Evolutionary conservation across 2,329 filamentous ascomycete genomes (phyloP), one percentile per base, ranked within the genome.

Genomic region (Penicillium sp.): DNA sequence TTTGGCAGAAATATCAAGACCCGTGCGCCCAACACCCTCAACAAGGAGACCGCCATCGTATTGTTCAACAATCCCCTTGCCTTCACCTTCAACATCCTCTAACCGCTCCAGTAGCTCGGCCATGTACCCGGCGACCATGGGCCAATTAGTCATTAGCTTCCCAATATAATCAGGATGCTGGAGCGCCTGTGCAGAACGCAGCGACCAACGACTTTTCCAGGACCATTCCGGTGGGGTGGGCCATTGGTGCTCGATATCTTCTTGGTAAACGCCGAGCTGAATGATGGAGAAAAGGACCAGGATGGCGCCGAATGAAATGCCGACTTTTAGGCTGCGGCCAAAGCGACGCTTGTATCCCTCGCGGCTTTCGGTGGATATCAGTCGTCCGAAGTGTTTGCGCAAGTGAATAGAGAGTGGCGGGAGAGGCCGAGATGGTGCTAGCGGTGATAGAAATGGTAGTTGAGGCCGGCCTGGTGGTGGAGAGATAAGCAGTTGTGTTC

Each of bases 171-270:
- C 81, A 14, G 82, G 80, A 44, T 86, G 80, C 60, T 84, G 82
- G 50, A 83, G 80, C 53, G 82, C 83, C 65, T 82, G 80, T 4
- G 89, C 89, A 50, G 84, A 82, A 41, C 91, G 84, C 60, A 90
- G 81, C 39, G 82, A 80, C 75, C 89, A 84, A 24, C 91, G 82
- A 46, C 89, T 90, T 62, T 85, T 76, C 73, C 86, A 89, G 0
- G 79, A 79, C 91, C 93, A 97, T 71, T 96, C 93, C 26, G 84
- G 83, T 1, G 93, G 93, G 1, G 91, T 93, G 0, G 92, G 92
- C 70, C 88, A 90, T 52, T 84, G 80, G 48, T 88, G 83, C 76
- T 97, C 92, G 45, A 90, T 79, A 58, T 82, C 79, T 73, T 96
- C 91, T 68, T 93, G 88, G 68, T 89, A 82, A 35, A 91, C 70